phyloP scores from a whole-genome alignment of 441 rosid genomes.

The Adansonia rubrostipa region DNA sequence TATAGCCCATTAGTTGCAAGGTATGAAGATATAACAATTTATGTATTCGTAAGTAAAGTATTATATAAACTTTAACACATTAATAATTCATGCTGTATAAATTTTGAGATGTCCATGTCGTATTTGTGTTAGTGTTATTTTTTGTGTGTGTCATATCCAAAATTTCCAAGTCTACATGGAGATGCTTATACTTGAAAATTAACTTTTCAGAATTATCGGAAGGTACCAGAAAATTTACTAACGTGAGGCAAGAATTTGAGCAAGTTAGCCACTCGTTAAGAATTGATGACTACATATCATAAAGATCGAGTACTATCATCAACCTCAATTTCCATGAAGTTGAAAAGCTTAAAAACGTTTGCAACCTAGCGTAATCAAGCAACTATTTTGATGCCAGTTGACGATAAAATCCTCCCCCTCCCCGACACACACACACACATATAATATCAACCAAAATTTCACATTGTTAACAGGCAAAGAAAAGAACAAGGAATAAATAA shows the following conservation, averaged over 20 bases:
- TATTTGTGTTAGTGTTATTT: too few relatives aligned
- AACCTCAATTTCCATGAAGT: neutral
- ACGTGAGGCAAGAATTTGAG: constrained; percentile 14
- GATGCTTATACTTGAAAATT: neutral
- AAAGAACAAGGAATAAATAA: constrained; percentile 5
- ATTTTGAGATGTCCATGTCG: too few relatives aligned
- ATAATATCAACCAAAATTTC: constrained; percentile 5
- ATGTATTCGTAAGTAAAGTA: too few relatives aligned
- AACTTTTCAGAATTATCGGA: neutral
- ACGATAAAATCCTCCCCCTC: neutral
- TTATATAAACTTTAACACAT: too few relatives aligned
- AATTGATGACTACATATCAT: neutral
- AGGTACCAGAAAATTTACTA: neutral
- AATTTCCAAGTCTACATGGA: too few relatives aligned
- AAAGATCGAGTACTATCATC: neutral
- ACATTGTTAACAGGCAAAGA: neutral
- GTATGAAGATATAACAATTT: too few relatives aligned
- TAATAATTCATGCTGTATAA: too few relatives aligned
- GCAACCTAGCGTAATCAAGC: neutral
- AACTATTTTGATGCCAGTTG: neutral
- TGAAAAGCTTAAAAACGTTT: neutral
- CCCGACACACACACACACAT: too few relatives aligned
- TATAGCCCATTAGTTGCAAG: too few relatives aligned
- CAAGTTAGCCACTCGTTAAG: constrained; percentile 7
- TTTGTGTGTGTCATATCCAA: too few relatives aligned